These are phyloP conservation scores for Naematelia aurantialba DNA, from an alignment of 768 basidiomycete species.

Conservation along the genomic window DNA sequence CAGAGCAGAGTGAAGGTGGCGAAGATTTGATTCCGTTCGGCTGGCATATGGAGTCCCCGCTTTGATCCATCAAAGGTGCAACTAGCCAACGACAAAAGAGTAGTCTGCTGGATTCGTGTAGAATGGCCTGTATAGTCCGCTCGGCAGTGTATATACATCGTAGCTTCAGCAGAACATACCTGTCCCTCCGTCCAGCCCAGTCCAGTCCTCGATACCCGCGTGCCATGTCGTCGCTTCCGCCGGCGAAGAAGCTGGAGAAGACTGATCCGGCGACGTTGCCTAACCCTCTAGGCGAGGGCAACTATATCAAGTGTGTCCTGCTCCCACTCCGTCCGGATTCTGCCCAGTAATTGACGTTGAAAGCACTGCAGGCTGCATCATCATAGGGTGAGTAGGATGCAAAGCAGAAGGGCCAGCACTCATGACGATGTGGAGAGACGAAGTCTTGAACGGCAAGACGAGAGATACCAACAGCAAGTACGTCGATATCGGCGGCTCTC, in stretches of 20 bases:
- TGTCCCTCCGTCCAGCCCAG: neutral
- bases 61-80: neutral
- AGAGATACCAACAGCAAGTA: slow-evolving; percentile 50
- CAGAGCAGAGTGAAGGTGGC: no score
- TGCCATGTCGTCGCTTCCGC: slow-evolving; percentile 7
- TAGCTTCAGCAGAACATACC: neutral
- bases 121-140: neutral
- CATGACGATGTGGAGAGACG: slow-evolving; percentile 59
- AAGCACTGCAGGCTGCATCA: slow-evolving; percentile 48
- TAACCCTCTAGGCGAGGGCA: slow-evolving; percentile 67
- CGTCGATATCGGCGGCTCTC: neutral
- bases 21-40: neutral
- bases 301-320: slow-evolving; percentile 57
- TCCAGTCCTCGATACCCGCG: neutral
- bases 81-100: neutral
- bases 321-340: neutral
- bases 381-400: slow-evolving; percentile 47
- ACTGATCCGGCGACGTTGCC: slow-evolving; percentile 39
- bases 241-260: slow-evolving; percentile 11
- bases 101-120: neutral
- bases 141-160: neutral
- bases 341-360: slow-evolving; percentile 4
- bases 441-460: slow-evolving; percentile 89
- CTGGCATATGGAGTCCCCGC: no score
- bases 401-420: neutral